These are phyloP conservation scores for Exophiala lecanii-corni DNA, from an alignment of 2,329 filamentous ascomycete species.

Conservation along the genomic window DNA sequence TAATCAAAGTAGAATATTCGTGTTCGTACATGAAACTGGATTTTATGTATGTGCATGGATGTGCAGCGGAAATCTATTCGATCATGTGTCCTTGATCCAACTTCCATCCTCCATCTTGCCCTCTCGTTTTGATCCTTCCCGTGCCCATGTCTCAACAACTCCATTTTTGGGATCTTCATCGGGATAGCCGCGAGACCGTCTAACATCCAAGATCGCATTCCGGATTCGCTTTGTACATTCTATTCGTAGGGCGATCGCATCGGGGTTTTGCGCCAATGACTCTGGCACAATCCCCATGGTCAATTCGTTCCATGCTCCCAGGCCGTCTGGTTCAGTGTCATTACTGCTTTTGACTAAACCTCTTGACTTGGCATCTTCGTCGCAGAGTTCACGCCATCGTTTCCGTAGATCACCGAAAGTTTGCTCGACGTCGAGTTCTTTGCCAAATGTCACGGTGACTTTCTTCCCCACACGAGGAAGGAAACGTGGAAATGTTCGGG, in stretches of 20 bases:
- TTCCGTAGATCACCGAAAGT: constrained; percentile 73
- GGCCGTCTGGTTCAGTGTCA: constrained; percentile 11
- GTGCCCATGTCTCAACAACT: constrained; percentile 74
- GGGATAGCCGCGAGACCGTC: constrained; percentile 65
- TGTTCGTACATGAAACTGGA: too few species aligned
- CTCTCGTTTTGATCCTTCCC: constrained; percentile 50
- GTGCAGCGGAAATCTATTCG: too few species aligned
- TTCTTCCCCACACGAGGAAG: constrained; percentile 69
- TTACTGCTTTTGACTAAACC: not conserved
- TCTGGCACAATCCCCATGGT: constrained; percentile 58
- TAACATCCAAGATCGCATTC: constrained; percentile 73
- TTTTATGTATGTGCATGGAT: too few species aligned
- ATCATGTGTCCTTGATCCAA: constrained; percentile 56
- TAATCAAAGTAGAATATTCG: too few species aligned
- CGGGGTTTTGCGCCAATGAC: constrained; percentile 61
- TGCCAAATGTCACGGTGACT: constrained; percentile 72
- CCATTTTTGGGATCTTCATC: constrained; percentile 76
- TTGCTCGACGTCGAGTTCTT: constrained; percentile 66
- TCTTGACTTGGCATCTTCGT: constrained; percentile 9
- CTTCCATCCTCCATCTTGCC: constrained; percentile 56
- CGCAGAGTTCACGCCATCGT: constrained; percentile 65
- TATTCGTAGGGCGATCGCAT: constrained; percentile 70
- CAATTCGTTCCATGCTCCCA: constrained; percentile 20
- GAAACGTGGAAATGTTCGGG: constrained; percentile 72
- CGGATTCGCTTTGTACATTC: constrained; percentile 77